A percentile compares a stretch with the other conserved stretches of the same genome.
These are phyloP conservation scores for Tuber brumale DNA, from an alignment of 495 filamentous ascomycete genomes.

Conservation along the genomic window DNA sequence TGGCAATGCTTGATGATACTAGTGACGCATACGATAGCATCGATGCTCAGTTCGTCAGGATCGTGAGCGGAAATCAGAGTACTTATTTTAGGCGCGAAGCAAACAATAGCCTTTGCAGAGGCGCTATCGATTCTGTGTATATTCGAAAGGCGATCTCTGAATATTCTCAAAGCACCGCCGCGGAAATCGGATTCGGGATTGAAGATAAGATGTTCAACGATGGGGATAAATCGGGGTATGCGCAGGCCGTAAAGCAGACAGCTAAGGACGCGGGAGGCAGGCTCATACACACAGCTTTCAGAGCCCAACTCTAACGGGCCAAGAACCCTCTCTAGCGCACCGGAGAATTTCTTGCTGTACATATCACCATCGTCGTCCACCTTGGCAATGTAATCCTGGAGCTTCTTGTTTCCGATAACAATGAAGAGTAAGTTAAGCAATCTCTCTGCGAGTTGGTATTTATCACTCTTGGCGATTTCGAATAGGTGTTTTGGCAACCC, in stretches of 20 bases:
- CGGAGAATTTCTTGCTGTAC: slow-evolving; percentile 50
- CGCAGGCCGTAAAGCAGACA: slow-evolving; percentile 71
- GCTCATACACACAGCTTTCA: slow-evolving; percentile 55
- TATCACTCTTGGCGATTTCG: slow-evolving; percentile 54
- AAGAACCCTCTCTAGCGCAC: slow-evolving; percentile 62
- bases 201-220: slow-evolving; percentile 68
- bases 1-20: slow-evolving; percentile 90
- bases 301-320: slow-evolving; percentile 49
- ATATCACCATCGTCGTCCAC: slow-evolving; percentile 53
- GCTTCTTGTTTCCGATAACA: slow-evolving; percentile 4
- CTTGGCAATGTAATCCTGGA: slow-evolving; percentile 23
- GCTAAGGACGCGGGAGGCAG: slow-evolving; percentile 56
- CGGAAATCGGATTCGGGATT: slow-evolving; percentile 64
- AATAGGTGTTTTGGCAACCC: slow-evolving; percentile 63
- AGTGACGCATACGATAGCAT: slow-evolving; percentile 78
- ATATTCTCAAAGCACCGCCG: slow-evolving; percentile 68
- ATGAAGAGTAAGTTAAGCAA: slow-evolving; percentile 51
- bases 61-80: slow-evolving; percentile 59
- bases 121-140: slow-evolving; percentile 58
- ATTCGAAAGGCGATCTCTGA: slow-evolving; percentile 66
- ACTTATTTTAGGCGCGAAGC: slow-evolving; percentile 70
- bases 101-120: slow-evolving; percentile 62
- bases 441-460: slow-evolving; percentile 56
- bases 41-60: slow-evolving; percentile 64
- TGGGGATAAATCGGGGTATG: slow-evolving; percentile 74